phyloP scores from a whole-genome alignment of 257 asterid species.

The Asclepias syriaca region DNA sequence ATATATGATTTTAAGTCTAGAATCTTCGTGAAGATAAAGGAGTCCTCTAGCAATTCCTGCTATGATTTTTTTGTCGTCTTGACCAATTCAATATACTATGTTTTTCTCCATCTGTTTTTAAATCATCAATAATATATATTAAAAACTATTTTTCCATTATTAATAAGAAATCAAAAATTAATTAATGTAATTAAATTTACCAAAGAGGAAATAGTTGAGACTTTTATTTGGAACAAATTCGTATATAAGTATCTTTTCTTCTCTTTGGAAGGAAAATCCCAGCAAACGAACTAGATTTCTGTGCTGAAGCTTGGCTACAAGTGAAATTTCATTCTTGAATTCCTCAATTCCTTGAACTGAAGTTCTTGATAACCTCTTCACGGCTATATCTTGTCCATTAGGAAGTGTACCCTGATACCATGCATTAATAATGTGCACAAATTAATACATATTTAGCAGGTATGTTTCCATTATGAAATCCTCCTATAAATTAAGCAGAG shows the following conservation, averaged over 20 bases:
- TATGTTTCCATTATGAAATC: too few relatives aligned
- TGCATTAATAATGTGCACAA: too few relatives aligned
- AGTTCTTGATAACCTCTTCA: slow-evolving; percentile 21
- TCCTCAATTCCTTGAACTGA: slow-evolving; percentile 25
- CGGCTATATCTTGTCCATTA: slow-evolving; percentile 22
- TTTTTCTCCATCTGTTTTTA: slow-evolving; percentile 15
- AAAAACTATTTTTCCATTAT: too few relatives aligned
- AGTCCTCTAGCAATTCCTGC: slow-evolving; percentile 24
- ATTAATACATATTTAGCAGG: too few relatives aligned
- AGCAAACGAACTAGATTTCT: slow-evolving; percentile 23
- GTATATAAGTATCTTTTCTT: slow-evolving; percentile 21
- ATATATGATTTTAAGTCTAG: slow-evolving; percentile 31
- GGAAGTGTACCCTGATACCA: slow-evolving; percentile 18
- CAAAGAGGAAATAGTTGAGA: slow-evolving; percentile 25
- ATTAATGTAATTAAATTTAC: not conserved
- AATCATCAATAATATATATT: not conserved
- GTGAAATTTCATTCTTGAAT: slow-evolving; percentile 24
- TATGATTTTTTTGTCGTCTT: slow-evolving; percentile 25
- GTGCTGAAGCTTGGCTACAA: slow-evolving; percentile 31
- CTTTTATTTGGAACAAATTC: slow-evolving; percentile 25
- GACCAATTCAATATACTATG: slow-evolving; percentile 21
- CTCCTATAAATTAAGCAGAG: too few relatives aligned
- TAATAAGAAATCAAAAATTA: too few relatives aligned
- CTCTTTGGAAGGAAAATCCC: slow-evolving; percentile 19
- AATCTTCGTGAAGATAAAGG: slow-evolving; percentile 36